phyloP scores from a whole-genome alignment of 2,329 filamentous ascomycete genomes.

The Ampelomyces quisqualis region DNA sequence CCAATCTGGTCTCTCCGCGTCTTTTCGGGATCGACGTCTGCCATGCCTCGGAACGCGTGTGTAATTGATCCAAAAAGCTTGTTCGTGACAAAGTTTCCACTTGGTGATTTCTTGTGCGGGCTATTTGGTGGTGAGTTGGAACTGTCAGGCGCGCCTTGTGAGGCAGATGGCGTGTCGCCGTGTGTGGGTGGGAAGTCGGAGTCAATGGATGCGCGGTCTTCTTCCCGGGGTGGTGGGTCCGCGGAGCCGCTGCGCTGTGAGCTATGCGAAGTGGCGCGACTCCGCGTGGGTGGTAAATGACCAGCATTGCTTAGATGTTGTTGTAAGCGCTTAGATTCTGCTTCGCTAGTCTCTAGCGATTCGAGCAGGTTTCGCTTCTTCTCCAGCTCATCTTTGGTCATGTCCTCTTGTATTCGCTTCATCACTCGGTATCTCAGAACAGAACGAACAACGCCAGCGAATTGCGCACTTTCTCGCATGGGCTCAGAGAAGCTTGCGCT shows the following conservation, averaged over 20 bases:
- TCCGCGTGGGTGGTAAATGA: slow-evolving; percentile 59
- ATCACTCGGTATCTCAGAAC: slow-evolving; percentile 87
- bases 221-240: slow-evolving; percentile 49
- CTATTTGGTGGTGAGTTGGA: slow-evolving; percentile 27
- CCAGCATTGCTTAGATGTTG: slow-evolving; percentile 81
- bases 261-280: slow-evolving; percentile 65
- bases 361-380: slow-evolving; percentile 84
- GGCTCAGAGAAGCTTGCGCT: slow-evolving; percentile 94
- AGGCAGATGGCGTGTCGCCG: slow-evolving; percentile 68
- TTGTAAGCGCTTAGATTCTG: slow-evolving; percentile 89
- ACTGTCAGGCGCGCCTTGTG: slow-evolving; percentile 63
- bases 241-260: slow-evolving; percentile 47
- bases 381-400: slow-evolving; percentile 88
- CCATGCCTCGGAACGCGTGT: slow-evolving; percentile 93
- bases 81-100: slow-evolving; percentile 82
- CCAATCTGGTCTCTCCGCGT: slow-evolving; percentile 91
- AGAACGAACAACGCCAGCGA: slow-evolving; percentile 86
- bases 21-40: slow-evolving; percentile 91
- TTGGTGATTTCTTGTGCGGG: slow-evolving; percentile 74
- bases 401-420: slow-evolving; percentile 95
- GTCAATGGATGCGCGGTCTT: slow-evolving; percentile 88
- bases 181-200: slow-evolving; percentile 94
- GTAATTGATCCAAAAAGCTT: slow-evolving; percentile 93
- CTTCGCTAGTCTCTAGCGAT: slow-evolving; percentile 88
- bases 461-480: slow-evolving; percentile 96